A percentile compares a stretch with the other conserved stretches of the same genome.
Evolutionary conservation across 257 asterid species (phyloP).

Genomic region (Gentiana macrophylla): DNA sequence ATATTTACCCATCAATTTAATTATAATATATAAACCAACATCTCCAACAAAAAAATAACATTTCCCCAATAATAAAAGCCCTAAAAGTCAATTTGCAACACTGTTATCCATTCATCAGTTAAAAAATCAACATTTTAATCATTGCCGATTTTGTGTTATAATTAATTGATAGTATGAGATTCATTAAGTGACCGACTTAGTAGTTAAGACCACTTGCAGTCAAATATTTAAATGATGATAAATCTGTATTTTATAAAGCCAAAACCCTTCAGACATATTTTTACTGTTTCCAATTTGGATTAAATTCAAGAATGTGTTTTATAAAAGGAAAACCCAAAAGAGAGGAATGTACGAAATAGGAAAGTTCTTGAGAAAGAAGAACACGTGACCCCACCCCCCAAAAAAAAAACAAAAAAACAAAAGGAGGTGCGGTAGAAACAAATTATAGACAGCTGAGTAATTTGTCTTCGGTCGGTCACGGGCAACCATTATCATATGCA

Average conservation of each 20-base stretch:
- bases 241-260: too few relatives aligned
- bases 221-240: neutral
- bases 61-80: too few relatives aligned
- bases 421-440: neutral
- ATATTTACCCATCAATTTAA: too few relatives aligned
- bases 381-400: slow-evolving; percentile 10
- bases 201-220: neutral
- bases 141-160: too few relatives aligned
- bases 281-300: neutral
- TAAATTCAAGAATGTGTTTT: neutral
- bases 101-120: too few relatives aligned
- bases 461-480: slow-evolving; percentile 27
- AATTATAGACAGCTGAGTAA: neutral
- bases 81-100: too few relatives aligned
- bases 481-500: slow-evolving; percentile 2
- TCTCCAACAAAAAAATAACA: too few relatives aligned
- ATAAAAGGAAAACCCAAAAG: too few relatives aligned
- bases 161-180: too few relatives aligned
- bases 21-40: too few relatives aligned
- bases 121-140: too few relatives aligned
- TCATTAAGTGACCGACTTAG: neutral
- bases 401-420: too few relatives aligned
- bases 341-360: neutral
- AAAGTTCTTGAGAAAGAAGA: neutral
- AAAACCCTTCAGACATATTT: neutral